Conservation (phyloP, 768 basidiomycete species). For the Boletus patriciae region DNA sequence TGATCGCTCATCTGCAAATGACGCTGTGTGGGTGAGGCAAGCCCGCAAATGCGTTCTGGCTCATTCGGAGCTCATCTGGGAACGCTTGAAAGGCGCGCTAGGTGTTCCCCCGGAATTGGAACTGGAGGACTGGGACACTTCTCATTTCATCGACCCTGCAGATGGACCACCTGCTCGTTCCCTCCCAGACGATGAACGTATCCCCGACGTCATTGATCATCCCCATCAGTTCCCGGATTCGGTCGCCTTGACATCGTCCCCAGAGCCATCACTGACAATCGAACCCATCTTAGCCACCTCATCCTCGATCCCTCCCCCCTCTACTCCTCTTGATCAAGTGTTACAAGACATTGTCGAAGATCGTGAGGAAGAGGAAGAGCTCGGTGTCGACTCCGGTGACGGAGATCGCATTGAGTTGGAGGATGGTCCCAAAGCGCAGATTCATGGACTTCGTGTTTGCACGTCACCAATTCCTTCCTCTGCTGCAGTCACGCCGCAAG, state of each 20-base stretch:
- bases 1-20: slow-evolving; percentile 61
- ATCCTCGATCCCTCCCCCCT: slow-evolving; percentile 23
- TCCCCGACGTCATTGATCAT: not conserved
- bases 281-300: slow-evolving; percentile 51
- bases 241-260: slow-evolving; percentile 15
- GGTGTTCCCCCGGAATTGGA: slow-evolving; percentile 87
- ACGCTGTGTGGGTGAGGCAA: slow-evolving; percentile 70
- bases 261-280: slow-evolving; percentile 36
- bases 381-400: slow-evolving; percentile 12
- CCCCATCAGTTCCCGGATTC: not conserved
- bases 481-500: slow-evolving; percentile 27
- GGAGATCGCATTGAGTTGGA: slow-evolving; percentile 22
- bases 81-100: slow-evolving; percentile 82
- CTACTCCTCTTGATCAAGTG: slow-evolving; percentile 28
- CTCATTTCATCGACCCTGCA: not conserved
- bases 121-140: slow-evolving; percentile 43
- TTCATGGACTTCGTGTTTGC: slow-evolving; percentile 59
- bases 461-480: slow-evolving; percentile 41
- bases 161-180: not conserved
- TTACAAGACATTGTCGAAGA: slow-evolving; percentile 56
- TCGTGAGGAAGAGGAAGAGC: slow-evolving; percentile 51
- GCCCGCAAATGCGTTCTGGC: slow-evolving; percentile 74
- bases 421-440: slow-evolving; percentile 34
- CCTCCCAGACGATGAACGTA: not conserved
- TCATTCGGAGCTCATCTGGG: slow-evolving; percentile 88